These are phyloP conservation scores for Fusarium xyrophilum DNA, from an alignment of 2,329 filamentous ascomycete genomes.

Conservation along the genomic window DNA sequence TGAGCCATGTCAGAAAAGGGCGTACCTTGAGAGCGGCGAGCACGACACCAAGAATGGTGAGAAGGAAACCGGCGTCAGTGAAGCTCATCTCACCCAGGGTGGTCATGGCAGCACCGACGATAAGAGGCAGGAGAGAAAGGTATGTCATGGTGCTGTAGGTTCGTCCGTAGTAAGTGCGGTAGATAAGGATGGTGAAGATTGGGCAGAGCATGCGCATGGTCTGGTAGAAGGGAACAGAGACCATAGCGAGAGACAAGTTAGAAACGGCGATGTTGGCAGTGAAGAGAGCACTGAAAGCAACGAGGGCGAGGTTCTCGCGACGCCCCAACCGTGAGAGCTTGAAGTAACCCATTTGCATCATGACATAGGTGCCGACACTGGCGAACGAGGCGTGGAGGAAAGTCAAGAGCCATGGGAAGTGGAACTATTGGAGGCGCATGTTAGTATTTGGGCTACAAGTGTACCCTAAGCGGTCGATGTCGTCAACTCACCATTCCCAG, in stretches of 20 bases:
- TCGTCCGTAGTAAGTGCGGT: constrained; percentile 61
- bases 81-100: constrained; percentile 70
- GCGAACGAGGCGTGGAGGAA: constrained; percentile 65
- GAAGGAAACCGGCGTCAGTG: constrained; percentile 62
- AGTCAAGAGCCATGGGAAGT: constrained; percentile 67
- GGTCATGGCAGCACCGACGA: constrained; percentile 65
- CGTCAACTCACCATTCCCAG: constrained; percentile 54
- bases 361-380: constrained; percentile 60
- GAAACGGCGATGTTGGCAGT: constrained; percentile 70
- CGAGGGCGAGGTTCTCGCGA: constrained; percentile 61
- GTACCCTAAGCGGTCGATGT: not conserved
- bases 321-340: constrained; percentile 59
- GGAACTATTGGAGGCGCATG: constrained; percentile 52
- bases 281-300: constrained; percentile 66
- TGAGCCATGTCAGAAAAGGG: not conserved
- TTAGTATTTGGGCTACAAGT: constrained; percentile 16
- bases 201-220: constrained; percentile 68
- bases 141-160: constrained; percentile 64
- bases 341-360: constrained; percentile 61
- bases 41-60: constrained; percentile 62
- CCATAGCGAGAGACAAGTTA: constrained; percentile 67
- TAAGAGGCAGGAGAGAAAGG: constrained; percentile 65
- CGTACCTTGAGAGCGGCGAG: constrained; percentile 62
- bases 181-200: constrained; percentile 68
- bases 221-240: constrained; percentile 71